These are phyloP conservation scores for Cymbopogon citratus DNA, from an alignment of 176 grass and related monocot genomes.

Conservation along the genomic window DNA sequence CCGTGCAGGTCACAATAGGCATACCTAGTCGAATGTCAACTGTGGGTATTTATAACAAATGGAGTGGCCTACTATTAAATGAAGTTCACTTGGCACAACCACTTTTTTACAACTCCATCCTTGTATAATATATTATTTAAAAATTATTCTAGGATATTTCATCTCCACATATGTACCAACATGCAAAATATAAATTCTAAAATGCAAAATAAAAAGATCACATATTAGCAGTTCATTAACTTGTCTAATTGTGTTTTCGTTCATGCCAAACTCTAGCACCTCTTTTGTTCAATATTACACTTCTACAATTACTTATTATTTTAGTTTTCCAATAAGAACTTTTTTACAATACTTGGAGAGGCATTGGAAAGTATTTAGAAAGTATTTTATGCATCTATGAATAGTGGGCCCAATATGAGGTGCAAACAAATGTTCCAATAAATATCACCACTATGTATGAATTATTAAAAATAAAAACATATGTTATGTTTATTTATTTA, in stretches of 20 bases:
- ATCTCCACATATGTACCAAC: neutral
- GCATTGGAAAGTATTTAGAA: no score
- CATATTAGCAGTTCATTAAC: neutral
- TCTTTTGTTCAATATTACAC: neutral
- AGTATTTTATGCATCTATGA: no score
- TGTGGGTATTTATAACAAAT: conserved; percentile 18
- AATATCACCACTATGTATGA: neutral
- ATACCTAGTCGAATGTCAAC: neutral
- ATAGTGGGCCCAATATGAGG: no score
- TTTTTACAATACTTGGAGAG: no score
- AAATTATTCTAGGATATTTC: neutral
- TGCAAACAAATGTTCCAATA: no score
- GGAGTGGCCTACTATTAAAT: neutral
- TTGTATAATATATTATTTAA: neutral
- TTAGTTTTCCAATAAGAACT: no score
- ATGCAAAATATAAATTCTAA: no score
- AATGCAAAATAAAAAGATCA: no score
- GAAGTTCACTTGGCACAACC: neutral
- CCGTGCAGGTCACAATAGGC: neutral
- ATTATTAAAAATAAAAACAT: neutral
- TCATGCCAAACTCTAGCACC: neutral
- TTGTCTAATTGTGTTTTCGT: no score
- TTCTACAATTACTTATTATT: neutral
- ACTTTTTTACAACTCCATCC: neutral
- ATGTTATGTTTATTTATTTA: neutral